Base-by-base conservation (phyloP, 2,329 filamentous ascomycete genomes). In the Phoma sp. region DNA sequence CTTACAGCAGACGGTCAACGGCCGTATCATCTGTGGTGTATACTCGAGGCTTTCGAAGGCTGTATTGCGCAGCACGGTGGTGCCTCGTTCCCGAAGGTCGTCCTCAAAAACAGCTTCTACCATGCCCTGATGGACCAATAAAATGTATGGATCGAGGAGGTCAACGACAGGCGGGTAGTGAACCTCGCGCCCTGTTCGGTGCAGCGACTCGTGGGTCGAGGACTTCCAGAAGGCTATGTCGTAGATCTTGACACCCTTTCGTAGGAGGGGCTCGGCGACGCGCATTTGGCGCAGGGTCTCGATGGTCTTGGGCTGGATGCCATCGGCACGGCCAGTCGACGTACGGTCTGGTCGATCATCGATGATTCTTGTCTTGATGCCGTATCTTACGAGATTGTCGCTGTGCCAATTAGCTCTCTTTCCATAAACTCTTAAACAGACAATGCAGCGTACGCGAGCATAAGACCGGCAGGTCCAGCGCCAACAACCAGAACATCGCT, bases 251-350 rank as follows among this genome's bases (percentile, higher is more conserved):
- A 88, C 88, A 27, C 87, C 88, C 64, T 86, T 83, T 59, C 84
- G 84, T 37, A 92, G 74, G 27, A 92, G 74, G 1, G 84, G 78
- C 60, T 91, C 88, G n/a, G 85, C 87, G n/a, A 91, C 76, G 31
- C 88, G 81, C 79, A 92, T 85, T 75, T 91, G 88, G 58, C 85
- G 84, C 64, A 91, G 84, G 0, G 89, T 92, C 77, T 92, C 89
- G 65, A 92, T 90, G 1, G 88, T 89, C 76, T 92, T 92, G 39
- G 89, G 89, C 67, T 92, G 89, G 47, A 92, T 78, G 36, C 89
- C 89, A 72, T 92, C 89, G 58, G 88, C 88, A 52, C 84, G 80
- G 37, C 88, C 88, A 8, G 87, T 87, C 6, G 84, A 80, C 1
- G 89, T 92, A 66, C 85, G 85, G 64, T 89, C 84, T 31, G 84